phyloP scores from a whole-genome alignment of 75 land plant genomes.

The Pinus tabuliformis region DNA sequence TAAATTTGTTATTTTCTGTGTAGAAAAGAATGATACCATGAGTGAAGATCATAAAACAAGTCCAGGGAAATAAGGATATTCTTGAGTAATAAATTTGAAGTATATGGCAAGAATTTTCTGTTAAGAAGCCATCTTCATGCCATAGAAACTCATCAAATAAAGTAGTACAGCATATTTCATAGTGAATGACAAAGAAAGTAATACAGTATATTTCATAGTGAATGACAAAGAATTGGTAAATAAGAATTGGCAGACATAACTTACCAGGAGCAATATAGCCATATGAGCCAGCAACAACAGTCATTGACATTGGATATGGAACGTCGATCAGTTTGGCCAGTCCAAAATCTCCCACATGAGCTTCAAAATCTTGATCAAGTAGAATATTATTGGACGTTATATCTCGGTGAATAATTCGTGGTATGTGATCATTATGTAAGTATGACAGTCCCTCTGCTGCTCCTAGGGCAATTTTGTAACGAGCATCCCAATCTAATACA shows the following conservation, averaged over 20 bases:
- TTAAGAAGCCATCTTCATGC: too few species aligned
- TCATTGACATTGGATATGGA: slow-evolving; percentile 62
- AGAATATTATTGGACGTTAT: slow-evolving; percentile 79
- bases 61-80: too few species aligned
- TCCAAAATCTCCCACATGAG: slow-evolving; percentile 92
- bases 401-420: slow-evolving; percentile 73
- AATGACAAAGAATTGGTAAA: neutral
- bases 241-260: neutral
- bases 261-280: slow-evolving; percentile 93
- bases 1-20: too few species aligned
- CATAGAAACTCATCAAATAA: too few species aligned
- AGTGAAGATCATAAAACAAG: too few species aligned
- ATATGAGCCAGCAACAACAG: slow-evolving; percentile 84
- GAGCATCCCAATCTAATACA: slow-evolving; percentile 68
- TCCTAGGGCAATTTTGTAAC: slow-evolving; percentile 83
- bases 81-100: too few species aligned
- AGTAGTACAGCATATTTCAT: too few species aligned
- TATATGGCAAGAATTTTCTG: too few species aligned
- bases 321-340: slow-evolving; percentile 74
- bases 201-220: too few species aligned
- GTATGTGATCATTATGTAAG: slow-evolving; percentile 84
- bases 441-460: slow-evolving; percentile 91
- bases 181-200: too few species aligned
- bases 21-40: too few species aligned
- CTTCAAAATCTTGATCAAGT: slow-evolving; percentile 72